Evolutionary conservation across 2,329 filamentous ascomycete genomes (phyloP).

Genomic region (Fusarium tjaetaba): DNA sequence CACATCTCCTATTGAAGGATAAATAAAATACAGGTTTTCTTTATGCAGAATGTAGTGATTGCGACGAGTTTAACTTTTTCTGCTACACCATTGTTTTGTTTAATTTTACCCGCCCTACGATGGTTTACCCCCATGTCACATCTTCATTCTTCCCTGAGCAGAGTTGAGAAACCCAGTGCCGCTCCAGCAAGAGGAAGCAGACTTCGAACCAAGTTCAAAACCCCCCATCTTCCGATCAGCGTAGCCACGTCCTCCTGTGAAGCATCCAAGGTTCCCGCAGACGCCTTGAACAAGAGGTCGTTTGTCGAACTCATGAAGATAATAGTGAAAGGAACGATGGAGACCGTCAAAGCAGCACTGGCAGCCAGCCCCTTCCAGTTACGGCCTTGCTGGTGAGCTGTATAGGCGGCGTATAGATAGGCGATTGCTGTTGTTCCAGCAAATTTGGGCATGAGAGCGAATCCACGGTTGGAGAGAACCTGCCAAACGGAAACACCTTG

Average conservation of each 20-base stretch:
- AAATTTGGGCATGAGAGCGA: slow-evolving; percentile 51
- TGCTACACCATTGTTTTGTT: not conserved
- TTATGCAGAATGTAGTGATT: not conserved
- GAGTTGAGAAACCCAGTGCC: slow-evolving; percentile 34
- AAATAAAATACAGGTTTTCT: not conserved
- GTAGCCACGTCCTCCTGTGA: slow-evolving; percentile 36
- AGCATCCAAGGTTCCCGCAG: slow-evolving; percentile 28
- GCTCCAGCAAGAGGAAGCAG: slow-evolving; percentile 47
- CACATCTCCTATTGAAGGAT: too few relatives aligned
- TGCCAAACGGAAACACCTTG: slow-evolving; percentile 51
- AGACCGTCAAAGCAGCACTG: slow-evolving; percentile 48
- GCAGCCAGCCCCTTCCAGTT: slow-evolving; percentile 49
- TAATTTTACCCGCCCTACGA: not conserved
- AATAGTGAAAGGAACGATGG: slow-evolving; percentile 54
- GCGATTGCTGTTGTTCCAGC: slow-evolving; percentile 46
- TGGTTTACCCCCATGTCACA: too few relatives aligned
- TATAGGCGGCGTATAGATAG: slow-evolving; percentile 52
- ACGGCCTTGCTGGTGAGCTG: slow-evolving; percentile 38
- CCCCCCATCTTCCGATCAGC: slow-evolving; percentile 38
- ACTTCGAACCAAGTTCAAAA: slow-evolving; percentile 46
- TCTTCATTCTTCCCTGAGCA: slow-evolving; percentile 14
- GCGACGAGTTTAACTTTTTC: not conserved
- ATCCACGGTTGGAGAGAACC: slow-evolving; percentile 50
- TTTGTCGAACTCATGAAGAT: slow-evolving; percentile 53
- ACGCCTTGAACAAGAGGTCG: slow-evolving; percentile 43